Conservation (phyloP, 1,284 basidiomycete genomes). For the Neotropicomus parvogracilis region DNA sequence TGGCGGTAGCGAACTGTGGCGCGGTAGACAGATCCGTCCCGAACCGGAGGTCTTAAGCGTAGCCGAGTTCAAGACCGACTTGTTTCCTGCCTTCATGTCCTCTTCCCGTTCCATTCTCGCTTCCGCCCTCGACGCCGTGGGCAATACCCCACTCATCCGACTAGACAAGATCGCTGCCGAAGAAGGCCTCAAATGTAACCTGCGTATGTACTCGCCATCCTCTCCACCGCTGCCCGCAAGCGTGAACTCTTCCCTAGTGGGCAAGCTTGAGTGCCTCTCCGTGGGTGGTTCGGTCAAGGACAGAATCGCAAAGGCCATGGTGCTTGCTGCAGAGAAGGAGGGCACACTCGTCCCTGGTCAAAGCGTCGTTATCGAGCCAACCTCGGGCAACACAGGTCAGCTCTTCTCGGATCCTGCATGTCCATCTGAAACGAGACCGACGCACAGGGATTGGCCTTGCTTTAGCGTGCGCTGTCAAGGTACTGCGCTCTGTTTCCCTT, state of each 20-base stretch:
- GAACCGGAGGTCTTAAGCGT: conserved; percentile 7
- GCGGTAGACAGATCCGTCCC: conserved; percentile 21
- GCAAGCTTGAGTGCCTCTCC: conserved; percentile 88
- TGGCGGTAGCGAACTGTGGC: no score
- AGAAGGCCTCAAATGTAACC: conserved; percentile 84
- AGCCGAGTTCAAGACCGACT: no score
- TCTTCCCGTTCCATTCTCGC: conserved; percentile 54
- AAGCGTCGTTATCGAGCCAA: conserved; percentile 92
- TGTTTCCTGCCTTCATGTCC: conserved; percentile 11
- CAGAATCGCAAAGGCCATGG: conserved; percentile 95
- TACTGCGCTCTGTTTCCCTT: conserved; percentile 33
- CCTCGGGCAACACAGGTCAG: conserved; percentile 91
- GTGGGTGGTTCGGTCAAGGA: conserved; percentile 95
- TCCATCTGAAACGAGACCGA: neutral
- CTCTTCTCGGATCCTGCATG: conserved; percentile 5
- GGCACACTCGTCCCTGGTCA: conserved; percentile 85
- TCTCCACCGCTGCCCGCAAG: neutral
- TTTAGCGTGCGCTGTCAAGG: conserved; percentile 89
- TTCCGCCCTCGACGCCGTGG: conserved; percentile 80
- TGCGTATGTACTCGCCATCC: conserved; percentile 52
- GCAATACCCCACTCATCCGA: conserved; percentile 87
- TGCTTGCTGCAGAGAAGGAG: conserved; percentile 85
- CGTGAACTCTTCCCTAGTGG: conserved; percentile 52
- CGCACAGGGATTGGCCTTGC: conserved; percentile 82
- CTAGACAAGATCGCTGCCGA: conserved; percentile 76